Evolutionary conservation across 2,329 filamentous ascomycete species (phyloP), one percentile per base, ranked within the genome.

Genomic region (Beauveria sp.): DNA sequence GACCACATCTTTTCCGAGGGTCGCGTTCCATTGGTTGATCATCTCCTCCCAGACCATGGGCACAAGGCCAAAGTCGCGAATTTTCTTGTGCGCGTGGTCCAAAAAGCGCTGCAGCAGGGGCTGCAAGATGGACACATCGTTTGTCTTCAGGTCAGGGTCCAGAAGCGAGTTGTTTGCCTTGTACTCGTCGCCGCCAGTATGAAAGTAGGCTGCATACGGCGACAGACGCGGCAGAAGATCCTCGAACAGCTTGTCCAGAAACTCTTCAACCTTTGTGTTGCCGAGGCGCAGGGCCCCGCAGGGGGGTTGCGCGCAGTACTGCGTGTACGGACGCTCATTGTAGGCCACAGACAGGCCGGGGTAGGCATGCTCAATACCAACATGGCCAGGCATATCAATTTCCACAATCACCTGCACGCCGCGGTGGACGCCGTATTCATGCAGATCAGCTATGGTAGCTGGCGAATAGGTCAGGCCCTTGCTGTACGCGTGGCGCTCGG

Each of bases 31-130:
- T 26, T 86, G 80, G 10, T 89, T 77, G 1, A 91, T 78, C 80
- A 95, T 91, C 73, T 96, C 92, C 73, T 96, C 91, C 92, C 92
- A 96, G 1, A 93, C 89, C 24, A 96, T 77, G 0, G 91, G 90
- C 5, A 81, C 83, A 57, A 96, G 75, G 5, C 88, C 88, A 6
- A 82, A 79, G 49, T 80, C 75, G 51, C 84, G 78, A 46, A 95
- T 79, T 51, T 86, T 83, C 34, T 75, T 79, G 72, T 93, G 89
- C 68, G 87, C 86, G 66, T 82, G 81, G 71, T 90, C 83, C 65
- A 96, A 78, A 70, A 96, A 91, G 62, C 81, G 84, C 71, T 96
- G 90, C 71, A 96, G 81, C 24, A 95, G 80, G 2, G 91, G 90
- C 69, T 84, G 81, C 43, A 96, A 77, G 16, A 93, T 81, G 1